These are phyloP conservation scores for Ogataea nitratoaversa DNA, from an alignment of 805 yeast genomes.

Conservation along the genomic window DNA sequence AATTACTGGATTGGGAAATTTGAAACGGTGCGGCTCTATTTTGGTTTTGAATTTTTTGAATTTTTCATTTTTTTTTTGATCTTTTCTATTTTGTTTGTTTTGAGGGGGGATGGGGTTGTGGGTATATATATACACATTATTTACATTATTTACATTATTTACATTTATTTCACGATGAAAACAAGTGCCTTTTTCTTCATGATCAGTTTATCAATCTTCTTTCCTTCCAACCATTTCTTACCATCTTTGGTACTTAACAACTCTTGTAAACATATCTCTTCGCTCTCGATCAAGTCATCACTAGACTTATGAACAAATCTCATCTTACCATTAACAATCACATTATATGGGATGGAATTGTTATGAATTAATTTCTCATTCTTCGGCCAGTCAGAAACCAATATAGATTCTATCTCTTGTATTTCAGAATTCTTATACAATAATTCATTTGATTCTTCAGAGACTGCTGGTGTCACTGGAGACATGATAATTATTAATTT, in stretches of 20 bases:
- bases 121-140: no score
- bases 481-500: constrained; percentile 60
- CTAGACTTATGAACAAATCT: constrained; percentile 38
- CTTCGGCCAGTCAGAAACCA: constrained; percentile 64
- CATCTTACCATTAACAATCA: constrained; percentile 74
- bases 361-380: constrained; percentile 36
- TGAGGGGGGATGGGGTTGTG: no score
- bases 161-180: constrained; percentile 16
- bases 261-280: constrained; percentile 35
- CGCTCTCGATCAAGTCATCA: constrained; percentile 34
- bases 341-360: constrained; percentile 41
- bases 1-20: no score
- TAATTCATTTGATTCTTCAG: constrained; percentile 78
- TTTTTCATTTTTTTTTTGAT: no score
- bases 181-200: constrained; percentile 35
- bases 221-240: constrained; percentile 38
- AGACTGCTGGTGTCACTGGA: constrained; percentile 77
- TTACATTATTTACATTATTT: background rate
- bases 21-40: background rate
- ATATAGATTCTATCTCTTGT: constrained; percentile 37
- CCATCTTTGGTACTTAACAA: constrained; percentile 34
- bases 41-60: no score
- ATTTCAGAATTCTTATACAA: constrained; percentile 23
- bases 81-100: no score
- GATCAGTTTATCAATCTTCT: constrained; percentile 49